Conservation (phyloP, 495 filamentous ascomycete species). For the Neurospora sublineolata region DNA sequence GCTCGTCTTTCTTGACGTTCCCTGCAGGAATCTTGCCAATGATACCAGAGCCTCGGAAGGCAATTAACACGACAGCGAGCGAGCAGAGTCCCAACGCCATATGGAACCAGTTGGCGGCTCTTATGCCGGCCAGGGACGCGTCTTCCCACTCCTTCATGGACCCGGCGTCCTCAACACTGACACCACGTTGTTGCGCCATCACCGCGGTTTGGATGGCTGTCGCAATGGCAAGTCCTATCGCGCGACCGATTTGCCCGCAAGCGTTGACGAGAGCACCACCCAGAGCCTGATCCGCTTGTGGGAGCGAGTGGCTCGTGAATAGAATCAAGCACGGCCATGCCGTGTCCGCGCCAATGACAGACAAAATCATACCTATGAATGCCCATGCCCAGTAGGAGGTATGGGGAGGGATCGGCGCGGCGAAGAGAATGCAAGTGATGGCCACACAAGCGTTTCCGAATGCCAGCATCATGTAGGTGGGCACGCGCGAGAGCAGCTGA, state of each 20-base stretch:
- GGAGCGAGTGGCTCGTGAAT: constrained; percentile 46
- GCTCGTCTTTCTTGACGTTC: not conserved
- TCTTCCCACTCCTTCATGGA: constrained; percentile 25
- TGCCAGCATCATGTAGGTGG: constrained; percentile 41
- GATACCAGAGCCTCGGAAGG: constrained; percentile 34
- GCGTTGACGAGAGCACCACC: constrained; percentile 51
- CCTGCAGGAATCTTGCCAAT: constrained; percentile 23
- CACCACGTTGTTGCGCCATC: constrained; percentile 30
- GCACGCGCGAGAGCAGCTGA: constrained; percentile 41
- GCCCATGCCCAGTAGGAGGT: constrained; percentile 51
- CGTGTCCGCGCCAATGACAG: constrained; percentile 48
- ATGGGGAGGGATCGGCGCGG: constrained; percentile 40
- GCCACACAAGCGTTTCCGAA: constrained; percentile 39
- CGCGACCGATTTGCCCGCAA: constrained; percentile 44
- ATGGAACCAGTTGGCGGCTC: constrained; percentile 45
- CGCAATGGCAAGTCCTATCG: constrained; percentile 45
- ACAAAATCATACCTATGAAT: constrained; percentile 45
- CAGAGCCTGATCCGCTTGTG: constrained; percentile 48
- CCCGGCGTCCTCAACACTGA: constrained; percentile 27
- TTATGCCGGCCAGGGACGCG: constrained; percentile 37
- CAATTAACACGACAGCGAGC: constrained; percentile 25
- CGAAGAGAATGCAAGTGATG: constrained; percentile 42
- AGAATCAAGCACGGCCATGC: constrained; percentile 47
- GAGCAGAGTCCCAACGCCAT: constrained; percentile 29
- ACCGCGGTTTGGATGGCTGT: constrained; percentile 47